A percentile compares a stretch with the other conserved stretches of the same genome.
These are phyloP conservation scores for Pulicaria dysenterica DNA, from an alignment of 129 eudicot species.

Conservation along the genomic window DNA sequence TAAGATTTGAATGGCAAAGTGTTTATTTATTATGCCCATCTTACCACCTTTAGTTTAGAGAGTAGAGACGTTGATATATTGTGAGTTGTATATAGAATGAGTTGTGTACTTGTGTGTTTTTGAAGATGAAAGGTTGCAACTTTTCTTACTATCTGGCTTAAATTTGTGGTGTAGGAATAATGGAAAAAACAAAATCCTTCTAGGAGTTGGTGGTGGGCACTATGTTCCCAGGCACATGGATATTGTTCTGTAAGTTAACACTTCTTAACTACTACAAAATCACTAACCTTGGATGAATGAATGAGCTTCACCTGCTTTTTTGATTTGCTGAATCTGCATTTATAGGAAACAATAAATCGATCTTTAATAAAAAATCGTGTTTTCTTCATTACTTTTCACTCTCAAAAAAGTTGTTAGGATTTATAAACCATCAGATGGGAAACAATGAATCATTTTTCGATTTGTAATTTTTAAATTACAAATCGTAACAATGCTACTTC, in stretches of 20 bases:
- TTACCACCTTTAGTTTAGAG: slow-evolving; percentile 1
- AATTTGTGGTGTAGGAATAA: slow-evolving; percentile 48
- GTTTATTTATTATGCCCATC: neutral
- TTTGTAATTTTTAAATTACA: too few relatives aligned
- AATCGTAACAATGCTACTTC: too few relatives aligned
- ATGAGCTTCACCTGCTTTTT: too few relatives aligned
- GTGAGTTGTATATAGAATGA: neutral
- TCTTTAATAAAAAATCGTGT: neutral
- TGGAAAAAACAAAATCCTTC: slow-evolving; percentile 70
- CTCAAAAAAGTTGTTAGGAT: too few relatives aligned
- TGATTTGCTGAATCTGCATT: too few relatives aligned
- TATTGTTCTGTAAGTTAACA: slow-evolving; percentile 62
- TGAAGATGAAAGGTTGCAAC: slow-evolving; percentile 1
- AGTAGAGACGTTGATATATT: neutral
- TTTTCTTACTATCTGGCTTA: slow-evolving; percentile 17
- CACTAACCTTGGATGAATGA: too few relatives aligned
- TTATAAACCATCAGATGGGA: too few relatives aligned
- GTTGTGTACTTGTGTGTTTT: neutral
- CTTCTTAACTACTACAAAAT: neutral
- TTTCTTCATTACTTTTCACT: too few relatives aligned
- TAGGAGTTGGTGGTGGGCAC: slow-evolving; percentile 97
- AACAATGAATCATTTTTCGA: too few relatives aligned
- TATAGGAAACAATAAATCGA: too few relatives aligned
- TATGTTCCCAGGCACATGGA: slow-evolving; percentile 98
- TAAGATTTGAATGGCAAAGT: neutral